Evolutionary conservation across 371 early-diverging fungal genomes (phyloP).

Genomic region (Mortierella sp.): DNA sequence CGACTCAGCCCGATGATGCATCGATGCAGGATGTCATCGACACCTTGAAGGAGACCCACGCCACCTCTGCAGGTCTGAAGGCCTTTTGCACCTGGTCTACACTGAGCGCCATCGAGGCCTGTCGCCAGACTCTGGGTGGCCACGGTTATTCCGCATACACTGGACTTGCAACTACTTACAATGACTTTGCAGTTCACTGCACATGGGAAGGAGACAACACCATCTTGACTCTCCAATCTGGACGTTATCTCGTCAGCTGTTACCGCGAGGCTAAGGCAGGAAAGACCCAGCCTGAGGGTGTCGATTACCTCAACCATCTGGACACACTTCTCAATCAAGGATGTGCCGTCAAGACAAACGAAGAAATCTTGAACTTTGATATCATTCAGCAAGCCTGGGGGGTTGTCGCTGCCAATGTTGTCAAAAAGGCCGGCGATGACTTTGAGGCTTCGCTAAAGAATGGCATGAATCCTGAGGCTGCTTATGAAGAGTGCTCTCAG

Average conservation of each 20-base stretch:
- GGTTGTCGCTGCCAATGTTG: constrained; percentile 86
- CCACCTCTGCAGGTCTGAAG: constrained; percentile 93
- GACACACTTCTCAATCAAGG: constrained; percentile 62
- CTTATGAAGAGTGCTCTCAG: constrained; percentile 90
- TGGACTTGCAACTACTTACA: constrained; percentile 86
- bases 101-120: constrained; percentile 86
- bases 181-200: constrained; percentile 94
- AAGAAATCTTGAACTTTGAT: constrained; percentile 70
- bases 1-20: constrained; percentile 72
- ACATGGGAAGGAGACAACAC: constrained; percentile 96
- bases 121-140: constrained; percentile 91
- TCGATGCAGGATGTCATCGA: constrained; percentile 77
- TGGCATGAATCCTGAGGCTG: constrained; percentile 81
- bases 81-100: constrained; percentile 96
- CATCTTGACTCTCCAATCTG: constrained; percentile 90
- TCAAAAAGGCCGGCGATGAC: constrained; percentile 82
- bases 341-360: constrained; percentile 64
- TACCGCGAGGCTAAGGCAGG: constrained; percentile 84
- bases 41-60: constrained; percentile 90
- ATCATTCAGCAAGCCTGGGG: constrained; percentile 86
- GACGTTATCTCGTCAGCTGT: constrained; percentile 87
- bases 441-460: constrained; percentile 77
- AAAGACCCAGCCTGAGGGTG: constrained; percentile 82
- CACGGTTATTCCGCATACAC: constrained; percentile 95
- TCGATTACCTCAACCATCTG: constrained; percentile 82